Conservation (phyloP, 2,329 filamentous ascomycete species). For the Davidsoniella eucalypti region DNA sequence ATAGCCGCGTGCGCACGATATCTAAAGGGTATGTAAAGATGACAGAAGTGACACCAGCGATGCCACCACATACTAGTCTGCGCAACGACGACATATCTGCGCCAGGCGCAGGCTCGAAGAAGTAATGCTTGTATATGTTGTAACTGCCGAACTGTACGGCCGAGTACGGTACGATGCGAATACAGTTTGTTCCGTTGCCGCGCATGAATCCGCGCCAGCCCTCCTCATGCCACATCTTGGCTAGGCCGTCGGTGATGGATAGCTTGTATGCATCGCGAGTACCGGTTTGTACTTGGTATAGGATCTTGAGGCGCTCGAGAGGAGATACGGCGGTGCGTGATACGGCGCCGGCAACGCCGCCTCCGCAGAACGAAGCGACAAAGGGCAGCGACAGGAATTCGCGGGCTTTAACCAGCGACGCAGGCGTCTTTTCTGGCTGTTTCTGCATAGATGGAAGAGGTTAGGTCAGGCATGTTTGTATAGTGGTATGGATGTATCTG, state of each 20-base stretch:
- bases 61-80: constrained; percentile 74
- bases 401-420: not conserved
- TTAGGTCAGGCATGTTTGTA: not conserved
- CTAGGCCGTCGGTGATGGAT: constrained; percentile 72
- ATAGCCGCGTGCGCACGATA: constrained; percentile 87
- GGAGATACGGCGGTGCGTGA: constrained; percentile 94
- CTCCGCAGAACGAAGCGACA: constrained; percentile 80
- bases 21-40: constrained; percentile 91
- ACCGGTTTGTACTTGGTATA: constrained; percentile 89
- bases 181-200: constrained; percentile 95
- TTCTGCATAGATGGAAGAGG: not conserved
- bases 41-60: constrained; percentile 90
- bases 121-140: constrained; percentile 82
- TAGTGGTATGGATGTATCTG: not conserved
- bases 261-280: constrained; percentile 87
- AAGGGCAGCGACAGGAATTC: constrained; percentile 61
- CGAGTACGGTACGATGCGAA: constrained; percentile 94
- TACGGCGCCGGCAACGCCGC: constrained; percentile 89
- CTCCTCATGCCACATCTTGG: constrained; percentile 94
- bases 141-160: constrained; percentile 97
- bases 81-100: constrained; percentile 56
- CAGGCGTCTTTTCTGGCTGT: constrained; percentile 1
- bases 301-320: constrained; percentile 86
- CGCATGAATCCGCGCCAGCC: constrained; percentile 96
- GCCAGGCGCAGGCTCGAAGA: constrained; percentile 63